Base-by-base conservation (phyloP, 805 yeast genomes). In the Priceomyces melissophilus region DNA sequence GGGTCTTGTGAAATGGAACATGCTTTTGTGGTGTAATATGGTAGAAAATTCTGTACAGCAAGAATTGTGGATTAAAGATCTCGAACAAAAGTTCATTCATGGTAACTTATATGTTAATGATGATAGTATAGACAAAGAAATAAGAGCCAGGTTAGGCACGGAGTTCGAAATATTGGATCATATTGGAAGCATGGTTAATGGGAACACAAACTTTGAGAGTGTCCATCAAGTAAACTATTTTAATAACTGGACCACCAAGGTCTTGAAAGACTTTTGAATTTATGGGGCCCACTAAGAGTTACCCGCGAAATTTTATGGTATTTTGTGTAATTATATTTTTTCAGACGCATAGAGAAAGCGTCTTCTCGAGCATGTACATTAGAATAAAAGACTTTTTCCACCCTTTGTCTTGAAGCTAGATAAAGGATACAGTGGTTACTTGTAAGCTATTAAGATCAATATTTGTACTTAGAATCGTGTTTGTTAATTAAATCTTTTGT, bases 61-160 rank as follows among this genome's bases (percentile, higher is more conserved):
- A 35, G 80, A 76, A 45, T 70, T 75, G 32, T 85, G 95, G 91
- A 71, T 78, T 39, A 65, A 75, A 28, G 77, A 75, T 20, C 55
- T 84, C 29, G 79, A 78, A 47, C 55, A 66, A 10, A 63, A 67
- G 47, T 69, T 72, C 52, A 61, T 68, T 48, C 62, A 58, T 47
- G 63, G 64, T 26, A 53, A 49, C 35, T 58, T 58, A 43, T 47
- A 55, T 4, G 39, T 40, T 10, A 53, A 53, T 20, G 50, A 44
- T 4, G 40, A 49, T 31, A 44, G 45, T 12, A 39, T 40, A 12
- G 52, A 48, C 14, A 47, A 48, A 17, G 73, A 69, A 46, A 41
- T 50, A 8, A 48, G 42, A 13, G 66, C 61, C 12, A 55, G 57
- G 44, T 45, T 60, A 4, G 74, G 73, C 1, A 38, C 40, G 5